phyloP scores from a whole-genome alignment of 2,329 filamentous ascomycete genomes.

The Colletotrichum endophyticum region DNA sequence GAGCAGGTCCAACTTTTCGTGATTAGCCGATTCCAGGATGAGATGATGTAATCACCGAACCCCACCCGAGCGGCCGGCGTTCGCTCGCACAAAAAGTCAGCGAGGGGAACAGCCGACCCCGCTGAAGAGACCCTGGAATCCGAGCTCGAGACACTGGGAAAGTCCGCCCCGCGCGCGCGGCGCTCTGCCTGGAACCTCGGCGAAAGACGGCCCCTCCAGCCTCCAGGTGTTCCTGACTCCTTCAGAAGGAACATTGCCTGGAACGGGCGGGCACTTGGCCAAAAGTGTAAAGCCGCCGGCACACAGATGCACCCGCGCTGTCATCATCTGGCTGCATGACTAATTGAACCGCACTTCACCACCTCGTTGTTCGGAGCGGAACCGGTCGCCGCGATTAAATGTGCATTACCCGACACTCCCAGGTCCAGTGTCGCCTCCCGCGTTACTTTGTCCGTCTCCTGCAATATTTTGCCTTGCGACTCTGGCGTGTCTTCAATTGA shows the following conservation, averaged over 20 bases:
- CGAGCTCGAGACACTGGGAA: neutral
- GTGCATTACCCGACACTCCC: neutral
- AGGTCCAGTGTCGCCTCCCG: neutral
- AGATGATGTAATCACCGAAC: constrained; percentile 16
- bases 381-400: constrained; percentile 11
- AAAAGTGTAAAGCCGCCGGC: neutral
- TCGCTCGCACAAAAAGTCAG: neutral
- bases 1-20: neutral
- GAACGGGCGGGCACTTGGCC: neutral
- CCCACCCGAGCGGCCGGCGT: neutral
- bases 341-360: constrained; percentile 12
- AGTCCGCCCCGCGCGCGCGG: neutral
- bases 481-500: neutral
- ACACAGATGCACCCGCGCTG: neutral
- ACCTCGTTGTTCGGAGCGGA: constrained; percentile 15
- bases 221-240: neutral
- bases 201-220: neutral
- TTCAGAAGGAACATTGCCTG: neutral
- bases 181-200: constrained; percentile 14
- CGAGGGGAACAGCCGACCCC: neutral
- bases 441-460: neutral
- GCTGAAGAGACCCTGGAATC: constrained; percentile 14
- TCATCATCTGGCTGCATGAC: constrained; percentile 13
- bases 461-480: neutral
- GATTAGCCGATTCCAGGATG: constrained; percentile 10